Percentiles rank a stretch among this genome's conserved stretches.
Conservation (phyloP, 768 basidiomycete species). For the Holtermannia corniformis region DNA sequence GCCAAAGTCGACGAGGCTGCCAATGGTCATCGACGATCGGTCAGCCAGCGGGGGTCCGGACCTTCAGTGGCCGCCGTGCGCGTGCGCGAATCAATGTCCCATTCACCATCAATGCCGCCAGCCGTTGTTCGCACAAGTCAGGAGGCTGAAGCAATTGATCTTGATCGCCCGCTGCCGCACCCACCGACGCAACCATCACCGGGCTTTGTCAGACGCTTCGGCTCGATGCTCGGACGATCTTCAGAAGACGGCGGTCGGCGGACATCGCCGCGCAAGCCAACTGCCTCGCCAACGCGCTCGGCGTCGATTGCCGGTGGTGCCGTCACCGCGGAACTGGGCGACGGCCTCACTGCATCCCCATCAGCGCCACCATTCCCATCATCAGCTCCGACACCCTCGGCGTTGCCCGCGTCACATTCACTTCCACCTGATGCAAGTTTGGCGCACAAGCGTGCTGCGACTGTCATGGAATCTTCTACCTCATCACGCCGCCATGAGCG, state of each 20-base stretch:
- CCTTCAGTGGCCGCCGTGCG: conserved; percentile 4
- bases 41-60: conserved; percentile 6
- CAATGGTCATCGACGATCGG: conserved; percentile 13
- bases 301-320: not conserved
- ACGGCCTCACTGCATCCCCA: not conserved
- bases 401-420: conserved; percentile 10
- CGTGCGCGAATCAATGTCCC: conserved; percentile 5
- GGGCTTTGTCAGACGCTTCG: conserved; percentile 23
- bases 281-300: not conserved
- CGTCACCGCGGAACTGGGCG: not conserved
- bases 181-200: conserved; percentile 66
- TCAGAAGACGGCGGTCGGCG: conserved; percentile 12
- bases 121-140: conserved; percentile 37
- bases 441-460: conserved; percentile 19
- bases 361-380: not conserved
- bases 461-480: conserved; percentile 10
- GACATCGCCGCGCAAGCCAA: conserved; percentile 3
- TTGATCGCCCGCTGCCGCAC: conserved; percentile 55
- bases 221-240: conserved; percentile 24
- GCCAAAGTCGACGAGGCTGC: not conserved
- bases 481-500: conserved; percentile 25
- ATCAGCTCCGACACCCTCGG: conserved; percentile 8
- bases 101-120: conserved; percentile 48
- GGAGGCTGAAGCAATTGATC: not conserved
- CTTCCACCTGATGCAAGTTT: not conserved